Base-by-base conservation (phyloP, 2,329 filamentous ascomycete species). In the Periglandula ipomoeae region DNA sequence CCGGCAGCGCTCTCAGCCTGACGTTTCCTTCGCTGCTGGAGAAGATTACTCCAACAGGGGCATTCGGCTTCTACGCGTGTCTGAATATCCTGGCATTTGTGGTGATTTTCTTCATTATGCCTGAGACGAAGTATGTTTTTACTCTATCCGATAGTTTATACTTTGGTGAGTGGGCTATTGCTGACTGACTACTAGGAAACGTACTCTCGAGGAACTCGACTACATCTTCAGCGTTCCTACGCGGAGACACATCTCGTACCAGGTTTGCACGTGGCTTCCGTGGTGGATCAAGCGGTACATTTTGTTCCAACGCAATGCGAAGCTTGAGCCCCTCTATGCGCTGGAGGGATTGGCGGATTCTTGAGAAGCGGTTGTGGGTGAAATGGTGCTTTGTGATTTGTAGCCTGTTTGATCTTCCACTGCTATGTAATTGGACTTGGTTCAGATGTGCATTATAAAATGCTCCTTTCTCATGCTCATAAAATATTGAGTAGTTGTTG, bases 101-200 rank as follows among this genome's bases (percentile, higher is more conserved):
- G 22, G 76, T 85, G 69, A 84, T 85, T 53, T 83, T 82, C 67
- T 66, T 84, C 37, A 78, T 74, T 59, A 64, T 79, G 78, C 75
- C 43, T 15, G 43, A 45, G 27, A 45, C 43, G 4, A 45, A 45
- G 43, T 4, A 79, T 76, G 63, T 60, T 51, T 34, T 52, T 49
- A 3, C 38, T 46, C 24, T 20, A 4, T 11, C 4, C 41, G 9
- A 39, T 15, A 24, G 3, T 20, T 22, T 5, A 6, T 7, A 11
- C 11, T 23, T 6, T 2, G 11, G 3, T 9, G n/a, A 22, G 11
- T 22, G 20, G 2, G 39, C 11, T 9, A 22, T 0, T 1, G 15
- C 2, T 3, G 3, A 3, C 4, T 8, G n/a, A n/a, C n/a, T n/a
- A n/a, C n/a, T n/a, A n/a, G 57, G 38, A 59, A 68, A 47, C 60